Base-by-base conservation (phyloP, 2,329 filamentous ascomycete genomes). In the Grosmannia huntii region DNA sequence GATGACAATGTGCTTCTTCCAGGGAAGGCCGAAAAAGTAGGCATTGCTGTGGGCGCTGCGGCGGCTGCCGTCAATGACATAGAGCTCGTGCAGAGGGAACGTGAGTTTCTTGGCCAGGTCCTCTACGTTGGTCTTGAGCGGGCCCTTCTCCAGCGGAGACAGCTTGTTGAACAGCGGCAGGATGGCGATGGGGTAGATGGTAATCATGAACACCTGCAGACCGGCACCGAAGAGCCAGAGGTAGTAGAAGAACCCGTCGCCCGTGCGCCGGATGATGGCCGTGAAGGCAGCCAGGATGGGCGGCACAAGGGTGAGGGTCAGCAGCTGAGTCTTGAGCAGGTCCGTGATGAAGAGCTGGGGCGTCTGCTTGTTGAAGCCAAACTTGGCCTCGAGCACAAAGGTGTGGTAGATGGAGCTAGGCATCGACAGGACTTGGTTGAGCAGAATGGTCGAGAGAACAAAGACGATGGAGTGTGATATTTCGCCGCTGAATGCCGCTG, bases 1-100 rank as follows among this genome's bases (percentile, higher is more conserved):
- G 69, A 99, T 95, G 68, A 99, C 94, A 76, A 99, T 99, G 77
- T 97, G 95, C 82, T 97, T 97, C 82, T 96, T 96, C 91, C 92
- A 99, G 49, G 94, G 94, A 58, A 99, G 82, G 61, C 94, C 94
- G 66, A 95, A 96, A 76, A 99, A 99, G 74, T 95, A 95, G 23
- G 89, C 64, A 68, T 95, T 95, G 74, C 86, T 90, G 74, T 95
- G 89, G 27, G 88, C 87, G 68, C 86, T 90, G 65, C 89, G 82
- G 77, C 92, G 92, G 75, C 87, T 91, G 55, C 89, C 90, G 69
- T 95, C 89, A 67, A 99, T 99, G 67, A 97, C 91, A 68, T 95
- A 90, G 51, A 99, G 81, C 69, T 97, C 90, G 62, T 87, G 84
- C 33, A 99, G 85, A 1, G 94, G 94, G 73, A 99, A 99, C 62